Percentiles rank a stretch among this genome's conserved stretches.
phyloP scores from a whole-genome alignment of 495 filamentous ascomycete genomes.

The Penicillium chermesinum region DNA sequence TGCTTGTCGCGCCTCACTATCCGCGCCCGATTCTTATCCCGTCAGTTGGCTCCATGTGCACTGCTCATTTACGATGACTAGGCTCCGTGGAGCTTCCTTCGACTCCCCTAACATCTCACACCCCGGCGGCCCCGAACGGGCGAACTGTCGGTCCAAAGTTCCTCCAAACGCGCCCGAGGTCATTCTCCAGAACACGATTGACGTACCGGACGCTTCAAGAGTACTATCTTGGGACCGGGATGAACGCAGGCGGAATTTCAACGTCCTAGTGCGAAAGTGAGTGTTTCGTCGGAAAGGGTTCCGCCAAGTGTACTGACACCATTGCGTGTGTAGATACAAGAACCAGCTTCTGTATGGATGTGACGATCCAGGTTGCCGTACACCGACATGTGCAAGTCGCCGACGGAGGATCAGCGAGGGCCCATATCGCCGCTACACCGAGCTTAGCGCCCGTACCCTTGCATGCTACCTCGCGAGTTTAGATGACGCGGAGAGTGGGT shows the following conservation, averaged over 20 bases:
- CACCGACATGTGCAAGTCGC: slow-evolving; percentile 74
- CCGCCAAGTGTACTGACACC: not conserved
- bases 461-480: slow-evolving; percentile 74
- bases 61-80: slow-evolving; percentile 34
- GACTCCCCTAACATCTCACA: slow-evolving; percentile 30
- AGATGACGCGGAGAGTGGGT: slow-evolving; percentile 66
- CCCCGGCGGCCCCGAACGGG: slow-evolving; percentile 20
- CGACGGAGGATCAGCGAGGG: slow-evolving; percentile 59
- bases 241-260: slow-evolving; percentile 48
- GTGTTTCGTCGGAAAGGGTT: slow-evolving; percentile 2
- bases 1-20: not conserved
- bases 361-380: slow-evolving; percentile 61
- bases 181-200: slow-evolving; percentile 46
- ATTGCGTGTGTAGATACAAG: slow-evolving; percentile 56
- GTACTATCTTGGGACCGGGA: slow-evolving; percentile 46
- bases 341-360: slow-evolving; percentile 82
- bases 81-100: slow-evolving; percentile 44
- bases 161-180: slow-evolving; percentile 46
- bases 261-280: slow-evolving; percentile 49
- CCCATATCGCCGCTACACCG: slow-evolving; percentile 68
- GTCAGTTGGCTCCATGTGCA: slow-evolving; percentile 23
- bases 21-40: not conserved
- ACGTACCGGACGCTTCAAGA: slow-evolving; percentile 39
- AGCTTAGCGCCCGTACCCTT: slow-evolving; percentile 66
- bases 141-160: slow-evolving; percentile 38